Conservation (phyloP, 352 stramenopile genomes). For the Globisporangium middletonii region DNA sequence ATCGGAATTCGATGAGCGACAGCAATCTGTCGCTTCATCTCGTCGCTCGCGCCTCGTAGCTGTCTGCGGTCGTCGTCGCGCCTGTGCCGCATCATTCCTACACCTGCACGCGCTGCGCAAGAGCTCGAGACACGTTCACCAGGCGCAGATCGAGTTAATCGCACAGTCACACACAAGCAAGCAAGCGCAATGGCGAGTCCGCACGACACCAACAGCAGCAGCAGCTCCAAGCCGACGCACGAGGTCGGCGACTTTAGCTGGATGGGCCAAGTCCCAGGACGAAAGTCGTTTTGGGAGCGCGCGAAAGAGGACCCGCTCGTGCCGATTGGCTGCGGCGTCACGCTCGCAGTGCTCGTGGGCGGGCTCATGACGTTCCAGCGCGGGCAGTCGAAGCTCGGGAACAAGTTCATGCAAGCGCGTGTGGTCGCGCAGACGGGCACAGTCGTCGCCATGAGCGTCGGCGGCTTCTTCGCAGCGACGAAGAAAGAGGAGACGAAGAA, state of each 20-base stretch:
- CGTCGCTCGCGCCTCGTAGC: neutral
- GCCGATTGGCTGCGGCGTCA: constrained; percentile 62
- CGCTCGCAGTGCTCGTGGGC: constrained; percentile 52
- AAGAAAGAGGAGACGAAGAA: constrained; percentile 49
- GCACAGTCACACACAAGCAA: neutral
- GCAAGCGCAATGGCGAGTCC: neutral
- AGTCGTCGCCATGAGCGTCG: constrained; percentile 52
- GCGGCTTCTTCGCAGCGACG: constrained; percentile 34
- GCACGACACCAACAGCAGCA: neutral
- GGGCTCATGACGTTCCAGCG: constrained; percentile 66
- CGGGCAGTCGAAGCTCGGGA: constrained; percentile 68
- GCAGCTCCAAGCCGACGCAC: constrained; percentile 7
- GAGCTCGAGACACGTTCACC: neutral
- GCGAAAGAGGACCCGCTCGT: constrained; percentile 74
- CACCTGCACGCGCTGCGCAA: neutral
- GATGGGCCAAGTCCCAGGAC: constrained; percentile 54
- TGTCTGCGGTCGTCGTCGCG: neutral
- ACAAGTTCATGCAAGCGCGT: constrained; percentile 81
- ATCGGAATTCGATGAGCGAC: neutral
- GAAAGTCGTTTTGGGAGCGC: constrained; percentile 61
- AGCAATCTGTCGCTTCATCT: neutral
- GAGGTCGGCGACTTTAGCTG: constrained; percentile 58
- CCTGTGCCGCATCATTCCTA: neutral
- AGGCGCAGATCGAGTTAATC: neutral
- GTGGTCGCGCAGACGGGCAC: constrained; percentile 66